Evolutionary conservation across 2,329 filamentous ascomycete species (phyloP), one percentile per base, ranked within the genome.

Genomic region (Exophiala phaeomuriformis): DNA sequence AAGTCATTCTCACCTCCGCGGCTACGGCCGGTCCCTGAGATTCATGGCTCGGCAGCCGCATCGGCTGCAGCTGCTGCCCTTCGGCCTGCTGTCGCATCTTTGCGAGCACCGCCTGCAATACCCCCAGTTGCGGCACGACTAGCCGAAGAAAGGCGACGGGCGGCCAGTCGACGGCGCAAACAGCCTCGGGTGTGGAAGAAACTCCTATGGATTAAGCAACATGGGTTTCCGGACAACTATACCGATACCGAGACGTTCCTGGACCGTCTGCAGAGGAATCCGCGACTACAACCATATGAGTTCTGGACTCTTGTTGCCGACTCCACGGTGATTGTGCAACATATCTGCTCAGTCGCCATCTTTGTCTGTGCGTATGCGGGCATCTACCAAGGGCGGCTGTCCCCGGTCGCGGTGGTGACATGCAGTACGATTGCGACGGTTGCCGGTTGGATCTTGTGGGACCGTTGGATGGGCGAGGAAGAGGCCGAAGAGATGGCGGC

Each of bases 261-360:
- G 61, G 91, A 96, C 67, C 90, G 95, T 64, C 81, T 98, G 12
- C 91, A 98, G 70, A 83, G 90, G 45, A 98, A 98, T 68, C 91
- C 91, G 3, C 84, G 90, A 39, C 80, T 97, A 49, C 86, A 93
- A 61, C 91, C 91, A 0, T 98, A 98, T 70, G 90, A 97, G 66
- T 98, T 98, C 71, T 98, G 93, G 91, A 89, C 90, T 5, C 78
- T 98, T 33, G 90, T 97, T 47, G 88, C 89, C 53, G 91, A 97
- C 69, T 91, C 88, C 9, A 96, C 91, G 2, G 89, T 97, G 55
- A 96, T 98, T 62, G 87, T 97, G 12, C 93, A 98, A 69, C 93
- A 98, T 69, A 86, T 97, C 46, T 95, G 89, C 69, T 94, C 89
- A 5, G 90, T 97, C 56, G 86, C 87, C 50, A 91, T 98, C 52